A percentile compares a stretch with the other conserved stretches of the same genome.
phyloP scores from a whole-genome alignment of 768 basidiomycete genomes.

The Auricularia sp. region DNA sequence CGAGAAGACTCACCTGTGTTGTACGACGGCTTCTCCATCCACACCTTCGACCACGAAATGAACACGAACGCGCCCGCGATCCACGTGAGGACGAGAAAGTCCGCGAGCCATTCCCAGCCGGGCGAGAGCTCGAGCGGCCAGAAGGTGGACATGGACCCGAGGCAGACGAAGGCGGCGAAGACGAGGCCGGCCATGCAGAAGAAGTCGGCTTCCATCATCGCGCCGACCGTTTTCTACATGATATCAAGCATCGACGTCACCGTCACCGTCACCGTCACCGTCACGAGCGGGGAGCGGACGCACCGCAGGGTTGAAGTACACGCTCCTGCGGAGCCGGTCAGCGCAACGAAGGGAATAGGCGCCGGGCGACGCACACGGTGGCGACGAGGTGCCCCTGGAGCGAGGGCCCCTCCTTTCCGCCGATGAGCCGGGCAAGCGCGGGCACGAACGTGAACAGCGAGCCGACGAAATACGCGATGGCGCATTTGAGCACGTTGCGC shows the following conservation, averaged over 20 bases:
- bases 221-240: constrained; percentile 64
- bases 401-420: constrained; percentile 49
- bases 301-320: constrained; percentile 82
- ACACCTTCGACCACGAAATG: constrained; percentile 88
- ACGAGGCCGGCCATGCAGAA: constrained; percentile 64
- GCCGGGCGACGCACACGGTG: constrained; percentile 55
- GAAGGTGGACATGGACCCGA: constrained; percentile 68
- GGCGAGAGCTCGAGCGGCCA: constrained; percentile 65
- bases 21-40: constrained; percentile 83
- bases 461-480: constrained; percentile 79
- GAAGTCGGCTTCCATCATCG: constrained; percentile 84
- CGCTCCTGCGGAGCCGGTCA: constrained; percentile 36
- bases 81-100: constrained; percentile 67
- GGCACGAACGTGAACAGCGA: constrained; percentile 90
- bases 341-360: neutral
- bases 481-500: constrained; percentile 77
- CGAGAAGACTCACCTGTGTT: constrained; percentile 56
- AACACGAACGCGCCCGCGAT: constrained; percentile 73
- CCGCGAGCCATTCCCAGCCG: constrained; percentile 67
- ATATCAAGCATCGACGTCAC: neutral
- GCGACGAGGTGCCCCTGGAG: constrained; percentile 88
- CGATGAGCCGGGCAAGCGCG: constrained; percentile 56
- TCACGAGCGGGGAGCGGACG: neutral
- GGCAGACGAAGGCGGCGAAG: constrained; percentile 62
- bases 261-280: neutral